phyloP scores from a whole-genome alignment of 2,329 filamentous ascomycete species.

The Talaromyces piceae region DNA sequence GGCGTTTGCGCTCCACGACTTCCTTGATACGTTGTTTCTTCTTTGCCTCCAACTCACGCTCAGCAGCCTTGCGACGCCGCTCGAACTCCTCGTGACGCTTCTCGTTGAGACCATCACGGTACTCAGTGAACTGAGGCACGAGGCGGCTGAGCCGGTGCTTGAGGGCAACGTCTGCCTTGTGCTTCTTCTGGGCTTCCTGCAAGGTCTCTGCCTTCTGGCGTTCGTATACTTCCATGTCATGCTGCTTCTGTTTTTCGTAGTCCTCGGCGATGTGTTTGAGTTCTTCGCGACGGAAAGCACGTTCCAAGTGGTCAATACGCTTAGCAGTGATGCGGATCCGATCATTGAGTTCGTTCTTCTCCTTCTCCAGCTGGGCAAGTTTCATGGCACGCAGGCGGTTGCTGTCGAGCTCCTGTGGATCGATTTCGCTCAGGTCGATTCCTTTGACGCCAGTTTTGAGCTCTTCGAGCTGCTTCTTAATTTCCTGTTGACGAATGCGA shows the following conservation, averaged over 20 bases:
- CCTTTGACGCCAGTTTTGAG: constrained; percentile 74
- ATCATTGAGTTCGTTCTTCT: constrained; percentile 94
- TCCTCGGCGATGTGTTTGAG: constrained; percentile 82
- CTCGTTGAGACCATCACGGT: constrained; percentile 74
- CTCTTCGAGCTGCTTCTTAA: constrained; percentile 86
- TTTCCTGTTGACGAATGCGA: constrained; percentile 82
- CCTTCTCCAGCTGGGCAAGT: constrained; percentile 88
- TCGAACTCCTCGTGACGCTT: constrained; percentile 93
- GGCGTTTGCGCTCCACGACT: constrained; percentile 70
- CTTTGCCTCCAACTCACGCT: constrained; percentile 87
- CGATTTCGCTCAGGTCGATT: constrained; percentile 62
- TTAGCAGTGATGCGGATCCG: constrained; percentile 87
- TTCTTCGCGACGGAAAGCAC: constrained; percentile 93
- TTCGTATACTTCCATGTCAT: constrained; percentile 74
- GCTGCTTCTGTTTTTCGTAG: constrained; percentile 73
- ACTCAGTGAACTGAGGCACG: constrained; percentile 74
- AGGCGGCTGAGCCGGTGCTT: constrained; percentile 87
- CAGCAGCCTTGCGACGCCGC: constrained; percentile 81
- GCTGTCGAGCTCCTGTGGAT: constrained; percentile 80
- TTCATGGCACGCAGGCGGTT: constrained; percentile 90
- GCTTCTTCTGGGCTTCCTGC: constrained; percentile 73
- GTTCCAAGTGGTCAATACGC: constrained; percentile 93
- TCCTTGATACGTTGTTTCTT: constrained; percentile 84
- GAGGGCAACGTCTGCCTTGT: constrained; percentile 83
- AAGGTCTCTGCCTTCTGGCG: constrained; percentile 69